These are phyloP conservation scores for Tinospora cordifolia DNA, from an alignment of 164 flowering plant species.

Conservation along the genomic window DNA sequence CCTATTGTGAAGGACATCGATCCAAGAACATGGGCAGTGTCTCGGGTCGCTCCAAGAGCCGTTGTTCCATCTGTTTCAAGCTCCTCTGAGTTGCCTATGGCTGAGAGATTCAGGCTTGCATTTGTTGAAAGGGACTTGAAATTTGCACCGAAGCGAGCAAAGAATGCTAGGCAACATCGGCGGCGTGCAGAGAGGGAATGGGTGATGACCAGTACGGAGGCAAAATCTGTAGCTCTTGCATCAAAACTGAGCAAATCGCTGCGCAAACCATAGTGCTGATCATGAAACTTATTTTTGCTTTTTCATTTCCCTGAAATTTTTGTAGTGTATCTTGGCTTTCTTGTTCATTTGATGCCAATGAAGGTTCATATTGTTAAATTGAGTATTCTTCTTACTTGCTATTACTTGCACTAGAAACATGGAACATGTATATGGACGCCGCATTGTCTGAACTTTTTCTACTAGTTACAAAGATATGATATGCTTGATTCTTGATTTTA, in stretches of 20 bases:
- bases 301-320: neutral
- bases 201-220: slow-evolving; percentile 42
- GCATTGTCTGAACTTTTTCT: too few species aligned
- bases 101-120: slow-evolving; percentile 90
- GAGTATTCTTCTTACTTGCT: neutral
- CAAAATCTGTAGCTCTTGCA: slow-evolving; percentile 69
- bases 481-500: too few species aligned
- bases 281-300: neutral
- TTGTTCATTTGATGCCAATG: neutral
- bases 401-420: too few species aligned
- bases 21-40: slow-evolving; percentile 62
- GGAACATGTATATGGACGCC: too few species aligned
- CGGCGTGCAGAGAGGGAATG: slow-evolving; percentile 79
- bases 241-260: slow-evolving; percentile 41
- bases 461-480: too few species aligned
- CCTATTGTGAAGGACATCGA: slow-evolving; percentile 53
- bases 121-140: slow-evolving; percentile 74
- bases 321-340: neutral
- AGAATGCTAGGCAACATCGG: slow-evolving; percentile 79
- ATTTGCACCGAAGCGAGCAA: slow-evolving; percentile 84
- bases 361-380: neutral
- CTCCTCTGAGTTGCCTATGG: slow-evolving; percentile 48
- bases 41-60: slow-evolving; percentile 21
- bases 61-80: slow-evolving; percentile 17
- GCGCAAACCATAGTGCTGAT: slow-evolving; percentile 21